Conservation (phyloP, 1,139 yeast species). For the Kazachstania sp. region DNA sequence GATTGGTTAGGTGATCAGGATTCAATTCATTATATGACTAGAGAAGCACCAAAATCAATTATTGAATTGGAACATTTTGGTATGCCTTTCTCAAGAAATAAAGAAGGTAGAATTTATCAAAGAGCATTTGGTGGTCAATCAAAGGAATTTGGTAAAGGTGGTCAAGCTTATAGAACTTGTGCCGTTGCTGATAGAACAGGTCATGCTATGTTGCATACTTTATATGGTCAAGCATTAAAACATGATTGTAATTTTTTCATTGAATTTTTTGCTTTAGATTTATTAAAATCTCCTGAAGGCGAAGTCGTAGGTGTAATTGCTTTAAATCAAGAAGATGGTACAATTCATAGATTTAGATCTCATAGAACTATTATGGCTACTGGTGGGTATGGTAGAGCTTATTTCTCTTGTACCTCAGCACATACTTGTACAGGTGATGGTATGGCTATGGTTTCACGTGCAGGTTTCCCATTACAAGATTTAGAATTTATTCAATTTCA, state of each 20-base stretch:
- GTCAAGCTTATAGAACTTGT: constrained; percentile 98
- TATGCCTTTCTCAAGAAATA: constrained; percentile 96
- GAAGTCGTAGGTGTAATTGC: constrained; percentile 96
- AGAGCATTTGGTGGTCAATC: constrained; percentile 99
- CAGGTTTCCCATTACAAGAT: constrained; percentile 96
- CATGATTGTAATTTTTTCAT: constrained; percentile 97
- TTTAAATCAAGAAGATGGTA: constrained; percentile 97
- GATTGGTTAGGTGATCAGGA: constrained; percentile 99
- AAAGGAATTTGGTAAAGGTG: constrained; percentile 92
- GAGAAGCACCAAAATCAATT: constrained; percentile 93
- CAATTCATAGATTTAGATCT: constrained; percentile 94
- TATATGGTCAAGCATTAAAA: constrained; percentile 93
- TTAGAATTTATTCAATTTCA: constrained; percentile 98
- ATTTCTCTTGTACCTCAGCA: constrained; percentile 97
- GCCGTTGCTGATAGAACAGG: constrained; percentile 99
- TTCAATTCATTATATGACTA: constrained; percentile 97
- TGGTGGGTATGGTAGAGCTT: constrained; percentile 98
- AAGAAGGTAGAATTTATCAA: constrained; percentile 94
- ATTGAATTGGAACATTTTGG: constrained; percentile 97
- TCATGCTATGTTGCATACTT: constrained; percentile 90
- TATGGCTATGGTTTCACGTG: constrained; percentile 95
- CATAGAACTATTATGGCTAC: constrained; percentile 96
- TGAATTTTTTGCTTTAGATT: constrained; percentile 93
- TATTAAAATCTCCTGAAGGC: constrained; percentile 82
- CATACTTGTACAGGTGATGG: constrained; percentile 99